Evolutionary conservation across 2,329 filamentous ascomycete species (phyloP).

Genomic region (Trichoderma sp.): DNA sequence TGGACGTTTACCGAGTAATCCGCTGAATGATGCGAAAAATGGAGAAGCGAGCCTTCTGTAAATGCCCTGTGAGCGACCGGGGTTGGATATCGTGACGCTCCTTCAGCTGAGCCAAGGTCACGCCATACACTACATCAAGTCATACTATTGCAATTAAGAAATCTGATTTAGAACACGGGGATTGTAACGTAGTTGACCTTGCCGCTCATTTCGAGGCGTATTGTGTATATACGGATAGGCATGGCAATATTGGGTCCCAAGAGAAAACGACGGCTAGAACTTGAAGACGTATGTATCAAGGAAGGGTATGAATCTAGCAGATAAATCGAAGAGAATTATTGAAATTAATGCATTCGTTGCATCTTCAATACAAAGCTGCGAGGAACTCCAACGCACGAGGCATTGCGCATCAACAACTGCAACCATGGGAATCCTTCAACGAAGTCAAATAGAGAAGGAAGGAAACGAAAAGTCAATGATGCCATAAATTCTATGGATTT

Average conservation of each 20-base stretch:
- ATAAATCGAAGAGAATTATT: background rate
- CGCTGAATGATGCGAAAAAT: background rate
- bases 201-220: background rate
- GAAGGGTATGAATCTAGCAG: no score
- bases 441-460: background rate
- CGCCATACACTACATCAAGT: background rate
- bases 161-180: background rate
- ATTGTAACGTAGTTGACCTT: background rate
- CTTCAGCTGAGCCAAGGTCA: background rate
- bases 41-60: background rate
- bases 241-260: no score
- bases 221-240: background rate
- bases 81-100: background rate
- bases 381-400: no score
- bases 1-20: background rate
- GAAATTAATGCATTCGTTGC: background rate
- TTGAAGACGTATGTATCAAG: no score
- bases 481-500: fast-evolving
- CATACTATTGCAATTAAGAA: background rate
- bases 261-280: no score
- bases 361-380: background rate
- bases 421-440: background rate
- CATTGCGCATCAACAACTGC: background rate
- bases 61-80: background rate
- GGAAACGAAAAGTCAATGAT: background rate